These are phyloP conservation scores for Kregervanrija fluxuum DNA, from an alignment of 805 yeast species.

Conservation along the genomic window DNA sequence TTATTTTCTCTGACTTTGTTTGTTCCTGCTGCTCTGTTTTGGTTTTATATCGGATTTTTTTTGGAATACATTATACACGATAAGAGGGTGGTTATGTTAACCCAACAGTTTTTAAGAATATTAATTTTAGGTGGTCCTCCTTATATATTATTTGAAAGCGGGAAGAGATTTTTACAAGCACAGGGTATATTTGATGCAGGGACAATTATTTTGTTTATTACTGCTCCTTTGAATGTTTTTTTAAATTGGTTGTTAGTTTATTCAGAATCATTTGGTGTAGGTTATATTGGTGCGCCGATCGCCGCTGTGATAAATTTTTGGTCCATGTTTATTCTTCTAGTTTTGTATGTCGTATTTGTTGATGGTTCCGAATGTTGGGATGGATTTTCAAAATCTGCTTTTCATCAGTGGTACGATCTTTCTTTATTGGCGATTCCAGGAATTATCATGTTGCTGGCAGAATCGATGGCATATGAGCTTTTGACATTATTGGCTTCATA, in stretches of 20 bases:
- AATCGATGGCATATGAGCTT: slow-evolving; percentile 51
- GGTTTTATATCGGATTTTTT: slow-evolving; percentile 52
- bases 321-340: slow-evolving; percentile 53
- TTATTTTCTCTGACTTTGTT: slow-evolving; percentile 50
- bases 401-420: slow-evolving; percentile 32
- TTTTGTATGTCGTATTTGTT: slow-evolving; percentile 46
- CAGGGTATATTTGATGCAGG: slow-evolving; percentile 80
- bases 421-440: slow-evolving; percentile 46
- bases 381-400: slow-evolving; percentile 38
- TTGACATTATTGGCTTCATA: slow-evolving; percentile 45
- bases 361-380: slow-evolving; percentile 71
- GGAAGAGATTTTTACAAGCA: slow-evolving; percentile 66
- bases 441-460: slow-evolving; percentile 47
- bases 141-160: slow-evolving; percentile 60
- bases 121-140: slow-evolving; percentile 68
- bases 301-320: slow-evolving; percentile 67
- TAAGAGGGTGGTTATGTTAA: slow-evolving; percentile 38
- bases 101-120: slow-evolving; percentile 49
- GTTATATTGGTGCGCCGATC: slow-evolving; percentile 70
- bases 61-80: slow-evolving; percentile 41
- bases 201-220: slow-evolving; percentile 54
- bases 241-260: slow-evolving; percentile 64
- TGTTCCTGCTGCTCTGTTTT: slow-evolving; percentile 52
- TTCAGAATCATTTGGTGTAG: slow-evolving; percentile 49
- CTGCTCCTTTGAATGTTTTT: slow-evolving; percentile 66